A percentile compares a stretch with the other conserved stretches of the same genome.
These are phyloP conservation scores for Daldinia sp. DNA, from an alignment of 2,329 filamentous ascomycete species.

Conservation along the genomic window DNA sequence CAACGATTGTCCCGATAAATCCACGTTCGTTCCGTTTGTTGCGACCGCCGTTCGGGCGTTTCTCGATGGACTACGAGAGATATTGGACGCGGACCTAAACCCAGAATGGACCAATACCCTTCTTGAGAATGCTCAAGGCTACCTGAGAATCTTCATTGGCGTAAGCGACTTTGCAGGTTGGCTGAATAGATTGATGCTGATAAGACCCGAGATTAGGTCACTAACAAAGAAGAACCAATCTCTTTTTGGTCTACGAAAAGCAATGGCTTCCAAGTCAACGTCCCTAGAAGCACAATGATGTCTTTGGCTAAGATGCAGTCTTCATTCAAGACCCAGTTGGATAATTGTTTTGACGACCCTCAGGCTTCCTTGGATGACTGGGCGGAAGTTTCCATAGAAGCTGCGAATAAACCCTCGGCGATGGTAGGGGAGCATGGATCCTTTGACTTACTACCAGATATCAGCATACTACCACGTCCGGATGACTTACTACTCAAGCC, in stretches of 20 bases:
- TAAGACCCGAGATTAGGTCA: constrained; percentile 34
- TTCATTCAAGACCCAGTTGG: constrained; percentile 53
- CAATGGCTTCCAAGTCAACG: constrained; percentile 54
- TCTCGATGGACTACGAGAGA: constrained; percentile 54
- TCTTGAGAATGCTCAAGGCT: constrained; percentile 53
- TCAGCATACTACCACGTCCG: constrained; percentile 58
- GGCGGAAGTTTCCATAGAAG: constrained; percentile 58
- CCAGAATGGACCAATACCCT: constrained; percentile 59
- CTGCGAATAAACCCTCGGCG: constrained; percentile 43
- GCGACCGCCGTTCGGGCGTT: constrained; percentile 56
- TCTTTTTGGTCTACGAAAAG: constrained; percentile 55
- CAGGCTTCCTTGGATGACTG: constrained; percentile 55
- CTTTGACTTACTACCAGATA: constrained; percentile 56
- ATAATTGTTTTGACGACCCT: constrained; percentile 52
- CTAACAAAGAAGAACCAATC: constrained; percentile 47
- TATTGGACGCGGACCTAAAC: constrained; percentile 58
- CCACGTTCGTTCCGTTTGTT: constrained; percentile 54
- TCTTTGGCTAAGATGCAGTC: constrained; percentile 53
- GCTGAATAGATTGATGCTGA: constrained; percentile 50
- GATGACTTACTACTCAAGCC: constrained; percentile 61
- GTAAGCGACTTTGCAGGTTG: constrained; percentile 4
- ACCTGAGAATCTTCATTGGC: constrained; percentile 53
- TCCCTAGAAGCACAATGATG: constrained; percentile 51
- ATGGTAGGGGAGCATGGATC: constrained; percentile 3
- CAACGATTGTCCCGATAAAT: constrained; percentile 54